A percentile compares a stretch with the other conserved stretches of the same genome.
Conservation (phyloP, 345 rosid genomes). For the Ricinus communis region DNA sequence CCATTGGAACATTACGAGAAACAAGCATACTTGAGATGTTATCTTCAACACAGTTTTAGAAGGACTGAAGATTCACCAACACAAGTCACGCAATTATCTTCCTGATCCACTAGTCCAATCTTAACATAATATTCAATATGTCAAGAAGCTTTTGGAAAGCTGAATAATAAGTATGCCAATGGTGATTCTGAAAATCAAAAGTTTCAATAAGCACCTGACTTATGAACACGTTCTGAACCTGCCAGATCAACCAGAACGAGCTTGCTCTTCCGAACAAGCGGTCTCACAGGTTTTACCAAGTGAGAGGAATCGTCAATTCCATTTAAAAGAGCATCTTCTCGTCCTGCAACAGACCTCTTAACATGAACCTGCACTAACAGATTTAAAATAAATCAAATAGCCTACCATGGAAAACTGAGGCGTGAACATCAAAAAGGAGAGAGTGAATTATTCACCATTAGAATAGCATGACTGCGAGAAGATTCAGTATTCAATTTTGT, state of each 20-base stretch:
- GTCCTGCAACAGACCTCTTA: constrained; percentile 26
- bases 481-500: constrained; percentile 38
- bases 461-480: constrained; percentile 37
- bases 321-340: constrained; percentile 23
- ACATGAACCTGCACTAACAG: constrained; percentile 26
- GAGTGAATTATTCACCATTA: constrained; percentile 26
- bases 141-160: background rate
- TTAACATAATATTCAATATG: too few relatives aligned
- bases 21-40: background rate
- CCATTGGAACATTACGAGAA: background rate
- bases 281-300: constrained; percentile 32
- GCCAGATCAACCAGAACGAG: constrained; percentile 39
- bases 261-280: constrained; percentile 34
- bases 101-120: background rate
- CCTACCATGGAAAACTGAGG: background rate
- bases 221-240: constrained; percentile 39
- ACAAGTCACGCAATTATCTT: background rate
- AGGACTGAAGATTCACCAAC: background rate
- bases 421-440: background rate
- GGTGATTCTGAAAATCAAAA: background rate
- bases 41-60: background rate
- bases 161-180: background rate
- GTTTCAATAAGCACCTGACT: constrained; percentile 28
- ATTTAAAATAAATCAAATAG: constrained; percentile 4
- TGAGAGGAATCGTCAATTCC: constrained; percentile 27